Evolutionary conservation across 495 filamentous ascomycete species (phyloP), one percentile per base, ranked within the genome.

Genomic region (Evernia prunastri): DNA sequence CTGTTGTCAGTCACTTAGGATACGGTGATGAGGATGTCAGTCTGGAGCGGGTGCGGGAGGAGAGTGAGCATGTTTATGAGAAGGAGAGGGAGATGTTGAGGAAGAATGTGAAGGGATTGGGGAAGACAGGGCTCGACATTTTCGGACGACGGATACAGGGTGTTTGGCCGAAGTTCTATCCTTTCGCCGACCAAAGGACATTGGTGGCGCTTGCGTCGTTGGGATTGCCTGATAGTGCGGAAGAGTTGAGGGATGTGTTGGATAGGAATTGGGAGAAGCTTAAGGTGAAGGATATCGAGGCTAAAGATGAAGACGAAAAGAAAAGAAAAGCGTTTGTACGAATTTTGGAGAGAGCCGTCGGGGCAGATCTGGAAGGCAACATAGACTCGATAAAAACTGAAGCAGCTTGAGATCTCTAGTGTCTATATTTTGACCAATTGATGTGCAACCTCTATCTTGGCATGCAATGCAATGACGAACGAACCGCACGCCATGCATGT

Each of bases 131-230:
- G 7, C 37, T 74, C 2, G 68, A 73, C 25, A 74, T 76, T 42
- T 76, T 76, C 54, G 64, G 63, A 3, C 47, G 73, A 27, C 61
- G 73, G 13, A 64, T 76, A 35, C 72, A 76, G 63, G 69, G 71
- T 33, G 31, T 63, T 47, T 76, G 73, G 73, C 36, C 31, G 20
- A 39, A 54, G 25, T 63, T 43, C 11, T 74, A 71, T 65, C 71
- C 72, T 10, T 76, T 74, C 57, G 60, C 70, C 36, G 73, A 74
- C 65, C 67, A 72, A 29, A 66, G 68, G 58, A 73, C 72, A 4
- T 35, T 56, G 49, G 60, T 58, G 23, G 64, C 61, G 8, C 51
- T 72, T 37, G 66, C 69, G 39, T 66, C 66, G 56, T 59, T 75
- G n/a, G 74, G 73, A 0, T 47, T 73, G 66, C 69, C 69, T 20